These are phyloP conservation scores for Prunus fruticosa DNA, from an alignment of 306 rosid genomes.

Conservation along the genomic window DNA sequence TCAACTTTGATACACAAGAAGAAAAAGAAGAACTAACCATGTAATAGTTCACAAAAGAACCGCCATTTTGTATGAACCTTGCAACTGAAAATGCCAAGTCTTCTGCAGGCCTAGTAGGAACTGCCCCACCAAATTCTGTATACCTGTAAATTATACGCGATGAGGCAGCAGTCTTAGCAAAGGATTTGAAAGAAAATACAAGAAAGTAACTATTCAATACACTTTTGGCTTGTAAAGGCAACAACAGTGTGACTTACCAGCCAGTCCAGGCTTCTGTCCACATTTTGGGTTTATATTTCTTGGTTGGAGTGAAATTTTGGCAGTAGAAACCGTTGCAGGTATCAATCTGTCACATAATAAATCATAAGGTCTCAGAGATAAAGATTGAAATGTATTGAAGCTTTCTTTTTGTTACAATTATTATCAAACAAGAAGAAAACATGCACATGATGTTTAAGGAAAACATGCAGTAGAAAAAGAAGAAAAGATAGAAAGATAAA, in stretches of 20 bases:
- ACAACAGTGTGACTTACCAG: constrained; percentile 55
- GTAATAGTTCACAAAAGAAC: constrained; percentile 82
- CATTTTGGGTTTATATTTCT: constrained; percentile 74
- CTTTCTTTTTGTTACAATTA: too few species aligned
- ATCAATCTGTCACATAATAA: constrained; percentile 57
- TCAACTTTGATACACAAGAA: not conserved
- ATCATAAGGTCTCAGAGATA: not conserved
- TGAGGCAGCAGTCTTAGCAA: not conserved
- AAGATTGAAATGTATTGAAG: too few species aligned
- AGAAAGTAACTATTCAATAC: constrained; percentile 2
- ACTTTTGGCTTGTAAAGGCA: not conserved
- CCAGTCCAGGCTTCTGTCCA: constrained; percentile 98
- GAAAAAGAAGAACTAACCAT: constrained; percentile 45
- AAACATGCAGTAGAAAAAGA: not conserved
- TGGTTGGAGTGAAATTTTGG: constrained; percentile 74
- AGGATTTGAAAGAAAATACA: not conserved
- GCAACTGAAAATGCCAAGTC: constrained; percentile 84
- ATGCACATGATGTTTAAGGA: too few species aligned
- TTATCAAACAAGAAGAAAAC: too few species aligned
- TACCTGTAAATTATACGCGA: constrained; percentile 42
- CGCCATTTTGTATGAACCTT: constrained; percentile 81
- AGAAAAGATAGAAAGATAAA: not conserved
- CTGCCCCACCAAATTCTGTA: constrained; percentile 84
- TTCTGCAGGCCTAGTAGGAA: constrained; percentile 80
- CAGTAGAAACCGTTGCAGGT: constrained; percentile 93